Percentiles rank a stretch among this genome's conserved stretches.
These are phyloP conservation scores for Eucalyptus marginata DNA, from an alignment of 345 rosid species.

Conservation along the genomic window DNA sequence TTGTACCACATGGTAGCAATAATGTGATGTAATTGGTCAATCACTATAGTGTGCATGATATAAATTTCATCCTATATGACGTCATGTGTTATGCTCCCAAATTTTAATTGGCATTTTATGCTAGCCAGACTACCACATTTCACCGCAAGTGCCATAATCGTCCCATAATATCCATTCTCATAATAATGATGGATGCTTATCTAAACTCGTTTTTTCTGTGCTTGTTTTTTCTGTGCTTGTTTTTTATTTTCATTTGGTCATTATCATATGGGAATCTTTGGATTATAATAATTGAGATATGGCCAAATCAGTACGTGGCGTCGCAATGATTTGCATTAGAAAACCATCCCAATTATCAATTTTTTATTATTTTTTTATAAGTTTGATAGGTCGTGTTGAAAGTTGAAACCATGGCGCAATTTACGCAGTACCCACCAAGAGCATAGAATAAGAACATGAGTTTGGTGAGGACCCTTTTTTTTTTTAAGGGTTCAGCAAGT, in stretches of 20 bases:
- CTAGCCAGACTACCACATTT: background rate
- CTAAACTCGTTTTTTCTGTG: background rate
- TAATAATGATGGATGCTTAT: background rate
- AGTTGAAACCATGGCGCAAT: background rate
- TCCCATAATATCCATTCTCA: background rate
- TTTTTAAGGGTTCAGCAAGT: background rate
- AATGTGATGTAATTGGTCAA: background rate
- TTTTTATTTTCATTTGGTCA: background rate
- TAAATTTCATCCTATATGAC: background rate
- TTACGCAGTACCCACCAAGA: background rate
- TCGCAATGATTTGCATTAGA: background rate
- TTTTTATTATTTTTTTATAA: too few species aligned
- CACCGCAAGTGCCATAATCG: accelerated
- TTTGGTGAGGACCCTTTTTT: background rate
- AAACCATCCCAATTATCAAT: background rate
- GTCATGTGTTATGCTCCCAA: background rate
- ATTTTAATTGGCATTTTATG: background rate
- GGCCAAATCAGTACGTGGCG: background rate
- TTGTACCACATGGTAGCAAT: background rate
- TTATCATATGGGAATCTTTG: background rate
- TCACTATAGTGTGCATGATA: background rate
- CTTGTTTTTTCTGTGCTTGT: too few species aligned
- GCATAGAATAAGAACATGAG: background rate
- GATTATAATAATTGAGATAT: background rate
- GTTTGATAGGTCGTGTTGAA: too few species aligned